These are phyloP conservation scores for Perkinsus olseni DNA, from an alignment of 169 alveolate genomes.

Conservation along the genomic window DNA sequence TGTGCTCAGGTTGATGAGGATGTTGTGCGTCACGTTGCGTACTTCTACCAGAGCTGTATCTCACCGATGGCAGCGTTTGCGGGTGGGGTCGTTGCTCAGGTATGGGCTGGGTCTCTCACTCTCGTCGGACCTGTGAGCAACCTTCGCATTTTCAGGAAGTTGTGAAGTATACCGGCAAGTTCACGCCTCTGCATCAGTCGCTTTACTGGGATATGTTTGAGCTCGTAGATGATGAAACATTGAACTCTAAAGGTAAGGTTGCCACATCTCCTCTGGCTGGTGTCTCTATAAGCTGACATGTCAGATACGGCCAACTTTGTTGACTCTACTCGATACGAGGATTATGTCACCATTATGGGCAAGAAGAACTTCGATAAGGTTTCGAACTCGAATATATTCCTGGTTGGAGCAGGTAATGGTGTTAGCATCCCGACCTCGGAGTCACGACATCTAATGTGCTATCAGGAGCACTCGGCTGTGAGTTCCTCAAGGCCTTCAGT, in stretches of 20 bases:
- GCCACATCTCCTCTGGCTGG: neutral
- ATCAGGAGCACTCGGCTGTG: constrained; percentile 99
- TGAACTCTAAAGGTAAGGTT: neutral
- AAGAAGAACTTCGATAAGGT: constrained; percentile 61
- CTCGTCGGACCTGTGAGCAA: too few species aligned
- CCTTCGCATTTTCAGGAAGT: constrained; percentile 48
- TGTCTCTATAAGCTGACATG: neutral
- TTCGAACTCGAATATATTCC: constrained; percentile 51
- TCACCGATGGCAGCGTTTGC: constrained; percentile 91
- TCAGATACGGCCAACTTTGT: neutral
- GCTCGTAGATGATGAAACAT: constrained; percentile 23
- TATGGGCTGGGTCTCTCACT: too few species aligned
- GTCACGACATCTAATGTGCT: constrained; percentile 66
- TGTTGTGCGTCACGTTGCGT: neutral
- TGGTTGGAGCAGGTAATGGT: constrained; percentile 43
- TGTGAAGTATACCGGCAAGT: constrained; percentile 96
- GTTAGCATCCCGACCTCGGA: neutral
- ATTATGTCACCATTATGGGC: constrained; percentile 79
- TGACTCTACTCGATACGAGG: constrained; percentile 70
- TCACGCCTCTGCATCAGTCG: constrained; percentile 92
- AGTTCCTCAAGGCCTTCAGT: constrained; percentile 90
- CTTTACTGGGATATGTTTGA: constrained; percentile 89
- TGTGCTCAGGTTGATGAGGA: constrained; percentile 16
- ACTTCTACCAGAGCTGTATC: constrained; percentile 45
- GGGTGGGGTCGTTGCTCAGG: constrained; percentile 96